phyloP scores from a whole-genome alignment of 78 protist species.

The Bigelowiella natans region DNA sequence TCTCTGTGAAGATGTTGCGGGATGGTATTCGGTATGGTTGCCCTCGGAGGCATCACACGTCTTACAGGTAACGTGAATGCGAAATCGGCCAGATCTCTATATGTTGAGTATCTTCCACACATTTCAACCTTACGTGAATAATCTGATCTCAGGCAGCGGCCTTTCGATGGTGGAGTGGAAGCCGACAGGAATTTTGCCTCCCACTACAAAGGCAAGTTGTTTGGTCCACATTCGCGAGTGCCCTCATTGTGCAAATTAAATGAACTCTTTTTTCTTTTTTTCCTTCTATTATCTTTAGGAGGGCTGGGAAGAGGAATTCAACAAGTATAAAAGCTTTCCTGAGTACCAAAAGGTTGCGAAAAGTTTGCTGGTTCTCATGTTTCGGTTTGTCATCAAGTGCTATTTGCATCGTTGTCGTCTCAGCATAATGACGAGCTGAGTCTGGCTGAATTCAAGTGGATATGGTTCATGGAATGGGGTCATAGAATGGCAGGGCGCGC shows the following conservation, averaged over 20 bases:
- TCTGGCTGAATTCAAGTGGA: background rate
- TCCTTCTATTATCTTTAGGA: too few species aligned
- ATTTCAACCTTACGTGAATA: background rate
- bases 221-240: too few species aligned
- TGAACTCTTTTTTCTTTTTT: too few species aligned
- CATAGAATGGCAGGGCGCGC: background rate
- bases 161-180: constrained; percentile 8
- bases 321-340: background rate
- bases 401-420: too few species aligned
- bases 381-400: too few species aligned
- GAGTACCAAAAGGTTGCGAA: background rate
- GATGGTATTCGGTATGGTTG: constrained; percentile 13
- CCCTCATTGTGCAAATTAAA: too few species aligned
- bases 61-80: background rate
- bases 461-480: background rate
- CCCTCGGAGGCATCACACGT: background rate
- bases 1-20: background rate
- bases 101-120: background rate
- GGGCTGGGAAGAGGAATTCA: background rate
- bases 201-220: background rate
- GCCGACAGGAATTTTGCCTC: background rate
- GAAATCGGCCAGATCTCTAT: background rate
- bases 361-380: too few species aligned
- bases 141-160: background rate
- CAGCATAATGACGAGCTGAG: background rate